phyloP scores from a whole-genome alignment of 164 flowering plant genomes.

The Vitis rupestris region DNA sequence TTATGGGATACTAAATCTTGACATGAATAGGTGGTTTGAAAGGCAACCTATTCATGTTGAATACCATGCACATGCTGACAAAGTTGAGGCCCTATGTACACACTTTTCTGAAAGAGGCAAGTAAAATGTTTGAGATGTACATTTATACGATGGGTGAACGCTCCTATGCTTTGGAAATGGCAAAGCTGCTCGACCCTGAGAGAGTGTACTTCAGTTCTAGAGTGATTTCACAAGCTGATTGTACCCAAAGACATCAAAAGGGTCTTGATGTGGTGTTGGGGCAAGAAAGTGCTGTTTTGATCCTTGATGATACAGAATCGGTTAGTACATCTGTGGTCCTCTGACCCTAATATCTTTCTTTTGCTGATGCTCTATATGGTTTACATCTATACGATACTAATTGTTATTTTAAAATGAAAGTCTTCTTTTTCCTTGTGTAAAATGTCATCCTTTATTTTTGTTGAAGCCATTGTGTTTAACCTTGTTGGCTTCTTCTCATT shows the following conservation, averaged over 20 bases:
- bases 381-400: too few relatives aligned
- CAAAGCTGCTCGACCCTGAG: conserved; percentile 70
- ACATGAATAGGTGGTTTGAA: conserved; percentile 37
- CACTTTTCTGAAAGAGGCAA: conserved; percentile 72
- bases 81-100: conserved; percentile 84
- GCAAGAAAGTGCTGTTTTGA: conserved; percentile 67
- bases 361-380: background rate
- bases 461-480: background rate
- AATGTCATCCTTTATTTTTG: background rate
- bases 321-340: conserved; percentile 34
- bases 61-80: conserved; percentile 66
- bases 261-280: conserved; percentile 86
- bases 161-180: conserved; percentile 74
- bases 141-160: conserved; percentile 86
- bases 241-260: conserved; percentile 71
- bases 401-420: background rate
- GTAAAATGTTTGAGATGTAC: conserved; percentile 78
- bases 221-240: conserved; percentile 74
- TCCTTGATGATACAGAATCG: conserved; percentile 87
- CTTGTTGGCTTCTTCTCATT: background rate
- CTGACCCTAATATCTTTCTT: background rate
- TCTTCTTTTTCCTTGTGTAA: background rate
- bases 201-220: conserved; percentile 51
- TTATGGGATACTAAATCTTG: background rate
- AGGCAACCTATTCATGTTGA: conserved; percentile 58